Percentiles rank a stretch among this genome's conserved stretches.
Conservation (phyloP, 164 flowering plant genomes). For the Nymphaea colorata region DNA sequence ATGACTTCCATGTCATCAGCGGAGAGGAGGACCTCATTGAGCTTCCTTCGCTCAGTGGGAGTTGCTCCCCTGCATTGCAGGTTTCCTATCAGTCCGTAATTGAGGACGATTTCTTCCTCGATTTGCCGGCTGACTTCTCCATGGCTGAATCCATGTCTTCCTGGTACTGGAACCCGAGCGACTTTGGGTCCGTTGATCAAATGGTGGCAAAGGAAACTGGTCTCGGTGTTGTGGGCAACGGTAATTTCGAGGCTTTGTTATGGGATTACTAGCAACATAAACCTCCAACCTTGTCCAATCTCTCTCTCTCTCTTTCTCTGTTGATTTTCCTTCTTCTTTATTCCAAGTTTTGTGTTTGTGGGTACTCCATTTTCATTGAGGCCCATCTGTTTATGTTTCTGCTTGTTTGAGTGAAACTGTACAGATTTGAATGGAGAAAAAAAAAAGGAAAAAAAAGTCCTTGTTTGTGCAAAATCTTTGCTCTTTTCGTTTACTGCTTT, state of each 20-base stretch:
- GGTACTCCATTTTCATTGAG: neutral
- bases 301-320: neutral
- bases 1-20: constrained; percentile 26
- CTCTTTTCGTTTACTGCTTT: neutral
- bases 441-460: neutral
- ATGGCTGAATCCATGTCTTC: neutral
- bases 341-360: neutral
- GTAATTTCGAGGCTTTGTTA: neutral
- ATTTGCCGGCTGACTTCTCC: neutral
- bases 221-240: neutral
- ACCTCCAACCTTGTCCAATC: neutral
- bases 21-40: constrained; percentile 46
- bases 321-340: neutral
- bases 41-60: constrained; percentile 33
- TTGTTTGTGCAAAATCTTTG: neutral
- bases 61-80: constrained; percentile 4
- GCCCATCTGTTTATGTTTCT: neutral
- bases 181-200: neutral
- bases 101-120: neutral
- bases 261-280: neutral
- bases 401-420: neutral
- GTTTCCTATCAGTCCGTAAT: neutral
- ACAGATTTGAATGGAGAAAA: neutral
- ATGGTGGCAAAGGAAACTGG: neutral
- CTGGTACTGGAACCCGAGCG: neutral